phyloP scores from a whole-genome alignment of 345 rosid genomes.

The Camelina sativa region DNA sequence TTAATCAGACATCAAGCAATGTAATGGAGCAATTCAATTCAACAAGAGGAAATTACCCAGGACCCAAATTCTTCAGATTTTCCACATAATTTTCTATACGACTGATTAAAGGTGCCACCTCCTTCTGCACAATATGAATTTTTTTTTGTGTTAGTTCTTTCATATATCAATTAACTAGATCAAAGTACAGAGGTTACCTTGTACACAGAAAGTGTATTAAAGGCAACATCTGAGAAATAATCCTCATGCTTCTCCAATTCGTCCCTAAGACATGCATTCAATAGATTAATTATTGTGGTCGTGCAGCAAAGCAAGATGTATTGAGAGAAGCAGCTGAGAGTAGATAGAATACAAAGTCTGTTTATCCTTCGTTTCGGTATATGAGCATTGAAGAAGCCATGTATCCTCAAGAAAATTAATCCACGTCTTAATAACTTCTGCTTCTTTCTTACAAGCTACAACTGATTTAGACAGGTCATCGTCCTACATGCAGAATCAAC shows the following conservation, averaged over 20 bases:
- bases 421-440: slow-evolving; percentile 84
- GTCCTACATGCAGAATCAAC: slow-evolving; percentile 58
- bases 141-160: slow-evolving; percentile 18
- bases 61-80: slow-evolving; percentile 75
- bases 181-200: slow-evolving; percentile 53
- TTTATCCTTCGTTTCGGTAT: slow-evolving; percentile 71
- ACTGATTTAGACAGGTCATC: slow-evolving; percentile 85
- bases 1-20: slow-evolving; percentile 7
- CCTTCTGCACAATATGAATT: slow-evolving; percentile 57
- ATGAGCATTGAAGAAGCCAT: slow-evolving; percentile 76
- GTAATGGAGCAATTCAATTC: slow-evolving; percentile 15
- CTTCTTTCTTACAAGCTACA: slow-evolving; percentile 74
- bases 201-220: slow-evolving; percentile 69
- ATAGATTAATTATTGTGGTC: slow-evolving; percentile 15
- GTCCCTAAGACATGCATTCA: slow-evolving; percentile 54
- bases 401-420: slow-evolving; percentile 91
- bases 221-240: slow-evolving; percentile 69
- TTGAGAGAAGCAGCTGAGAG: slow-evolving; percentile 32
- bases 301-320: slow-evolving; percentile 21
- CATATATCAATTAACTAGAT: slow-evolving; percentile 19
- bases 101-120: slow-evolving; percentile 71
- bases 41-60: slow-evolving; percentile 55
- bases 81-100: slow-evolving; percentile 83
- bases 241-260: slow-evolving; percentile 87
- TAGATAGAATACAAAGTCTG: slow-evolving; percentile 66